phyloP scores from a whole-genome alignment of 495 filamentous ascomycete species.

The Trichoderma virens region DNA sequence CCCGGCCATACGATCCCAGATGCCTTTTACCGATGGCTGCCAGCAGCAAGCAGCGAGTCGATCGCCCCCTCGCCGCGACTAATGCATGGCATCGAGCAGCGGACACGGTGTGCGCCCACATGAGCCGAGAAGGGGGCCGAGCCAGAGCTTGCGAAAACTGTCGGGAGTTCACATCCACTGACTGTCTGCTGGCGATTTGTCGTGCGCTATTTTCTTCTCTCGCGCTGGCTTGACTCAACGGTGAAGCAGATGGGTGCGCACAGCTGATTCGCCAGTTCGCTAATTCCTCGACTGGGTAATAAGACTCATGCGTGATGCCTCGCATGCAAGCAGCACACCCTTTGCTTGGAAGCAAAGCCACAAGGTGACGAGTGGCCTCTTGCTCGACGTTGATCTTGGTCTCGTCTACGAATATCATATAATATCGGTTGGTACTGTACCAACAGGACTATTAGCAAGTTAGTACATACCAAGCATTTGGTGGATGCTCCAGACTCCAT shows the following conservation, averaged over 20 bases:
- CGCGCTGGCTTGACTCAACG: not conserved
- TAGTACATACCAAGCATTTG: no score
- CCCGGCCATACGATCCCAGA: not conserved
- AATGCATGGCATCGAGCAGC: constrained; percentile 5
- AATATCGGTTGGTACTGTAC: no score
- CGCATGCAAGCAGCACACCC: not conserved
- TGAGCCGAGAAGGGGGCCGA: not conserved
- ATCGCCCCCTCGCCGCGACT: not conserved
- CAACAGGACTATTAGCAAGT: no score
- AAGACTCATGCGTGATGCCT: not conserved
- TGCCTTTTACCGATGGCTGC: not conserved
- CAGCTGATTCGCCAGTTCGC: not conserved
- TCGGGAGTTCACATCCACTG: not conserved
- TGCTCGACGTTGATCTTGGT: not conserved
- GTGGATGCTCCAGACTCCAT: no score
- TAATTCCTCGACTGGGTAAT: not conserved
- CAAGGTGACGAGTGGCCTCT: not conserved
- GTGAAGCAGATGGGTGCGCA: not conserved
- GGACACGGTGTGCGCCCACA: not conserved
- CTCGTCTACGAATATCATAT: not conserved
- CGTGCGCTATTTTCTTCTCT: not conserved
- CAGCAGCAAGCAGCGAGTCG: not conserved
- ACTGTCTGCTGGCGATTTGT: not conserved
- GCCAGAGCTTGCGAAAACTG: not conserved
- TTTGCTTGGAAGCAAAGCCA: not conserved